Evolutionary conservation across 345 rosid species (phyloP).

Genomic region (Aquilaria sinensis): DNA sequence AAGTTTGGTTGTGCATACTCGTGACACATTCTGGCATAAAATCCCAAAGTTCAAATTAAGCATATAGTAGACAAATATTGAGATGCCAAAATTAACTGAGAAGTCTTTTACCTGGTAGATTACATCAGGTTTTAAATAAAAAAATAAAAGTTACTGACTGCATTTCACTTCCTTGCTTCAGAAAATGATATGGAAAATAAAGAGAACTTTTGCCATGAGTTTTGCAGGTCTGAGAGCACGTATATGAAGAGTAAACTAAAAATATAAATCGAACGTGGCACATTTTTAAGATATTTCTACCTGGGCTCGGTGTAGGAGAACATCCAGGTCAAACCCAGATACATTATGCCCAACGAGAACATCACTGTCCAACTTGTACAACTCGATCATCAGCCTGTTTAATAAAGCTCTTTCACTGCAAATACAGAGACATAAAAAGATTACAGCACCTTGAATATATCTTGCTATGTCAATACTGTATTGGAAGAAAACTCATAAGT

Average conservation of each 20-base stretch:
- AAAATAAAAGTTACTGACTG: neutral
- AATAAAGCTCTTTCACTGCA: conserved; percentile 94
- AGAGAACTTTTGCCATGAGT: conserved; percentile 4
- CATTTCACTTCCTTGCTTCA: conserved; percentile 3
- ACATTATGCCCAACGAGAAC: conserved; percentile 95
- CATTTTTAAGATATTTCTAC: conserved; percentile 28
- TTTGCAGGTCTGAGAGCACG: neutral
- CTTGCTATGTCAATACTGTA: neutral
- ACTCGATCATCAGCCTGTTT: conserved; percentile 80
- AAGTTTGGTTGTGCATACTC: too few relatives aligned
- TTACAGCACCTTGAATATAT: neutral
- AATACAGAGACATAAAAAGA: conserved; percentile 12
- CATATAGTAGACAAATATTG: too few relatives aligned
- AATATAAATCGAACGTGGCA: conserved; percentile 3
- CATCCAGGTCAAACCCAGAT: conserved; percentile 97
- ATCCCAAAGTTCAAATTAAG: too few relatives aligned
- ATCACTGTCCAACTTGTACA: conserved; percentile 86
- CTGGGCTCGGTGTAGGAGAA: conserved; percentile 92
- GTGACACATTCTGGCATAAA: too few relatives aligned
- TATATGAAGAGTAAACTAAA: neutral
- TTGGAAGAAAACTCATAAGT: conserved; percentile 6
- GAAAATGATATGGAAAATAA: neutral
- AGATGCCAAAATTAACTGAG: too few relatives aligned
- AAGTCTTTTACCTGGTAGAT: neutral
- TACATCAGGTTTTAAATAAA: neutral